A percentile compares a stretch with the other conserved stretches of the same genome.
phyloP scores from a whole-genome alignment of 2,329 filamentous ascomycete genomes.

The Diaporthe australafricana region DNA sequence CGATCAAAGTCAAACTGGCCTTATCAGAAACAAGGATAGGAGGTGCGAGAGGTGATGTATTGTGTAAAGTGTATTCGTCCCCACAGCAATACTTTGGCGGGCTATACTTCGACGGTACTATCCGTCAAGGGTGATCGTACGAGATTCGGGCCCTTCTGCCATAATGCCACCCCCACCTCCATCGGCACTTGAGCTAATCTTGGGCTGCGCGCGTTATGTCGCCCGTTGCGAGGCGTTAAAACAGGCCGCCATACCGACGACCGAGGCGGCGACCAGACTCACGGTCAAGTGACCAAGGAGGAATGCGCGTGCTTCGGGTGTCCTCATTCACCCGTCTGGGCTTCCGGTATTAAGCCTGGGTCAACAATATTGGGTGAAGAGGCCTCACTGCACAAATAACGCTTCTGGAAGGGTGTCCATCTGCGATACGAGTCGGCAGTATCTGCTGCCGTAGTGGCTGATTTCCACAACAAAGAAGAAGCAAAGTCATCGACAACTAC shows the following conservation, averaged over 20 bases:
- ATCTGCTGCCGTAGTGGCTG: not conserved
- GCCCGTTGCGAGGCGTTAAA: not conserved
- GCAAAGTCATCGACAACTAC: not conserved
- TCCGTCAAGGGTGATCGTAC: not conserved
- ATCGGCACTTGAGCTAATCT: conserved; percentile 16
- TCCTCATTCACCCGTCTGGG: not conserved
- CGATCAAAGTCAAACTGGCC: not conserved
- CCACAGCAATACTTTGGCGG: conserved; percentile 6
- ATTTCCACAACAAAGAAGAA: not conserved
- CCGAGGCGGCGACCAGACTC: not conserved
- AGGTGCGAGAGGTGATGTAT: not conserved
- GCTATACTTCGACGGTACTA: not conserved
- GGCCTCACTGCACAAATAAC: not conserved
- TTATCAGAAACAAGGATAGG: not conserved
- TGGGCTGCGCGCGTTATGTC: not conserved
- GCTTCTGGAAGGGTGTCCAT: not conserved
- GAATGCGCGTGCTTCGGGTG: conserved; percentile 6
- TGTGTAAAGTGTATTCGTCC: not conserved
- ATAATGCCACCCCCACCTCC: not conserved
- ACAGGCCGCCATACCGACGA: not conserved
- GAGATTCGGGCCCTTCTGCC: not conserved
- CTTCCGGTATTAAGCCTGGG: not conserved
- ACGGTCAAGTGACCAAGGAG: conserved; percentile 15
- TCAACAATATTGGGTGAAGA: not conserved
- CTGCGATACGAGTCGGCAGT: not conserved